Evolutionary conservation across 108 stramenopile genomes (phyloP), one percentile per base, ranked within the genome.

Genomic region (Licmophora abbreviata): DNA sequence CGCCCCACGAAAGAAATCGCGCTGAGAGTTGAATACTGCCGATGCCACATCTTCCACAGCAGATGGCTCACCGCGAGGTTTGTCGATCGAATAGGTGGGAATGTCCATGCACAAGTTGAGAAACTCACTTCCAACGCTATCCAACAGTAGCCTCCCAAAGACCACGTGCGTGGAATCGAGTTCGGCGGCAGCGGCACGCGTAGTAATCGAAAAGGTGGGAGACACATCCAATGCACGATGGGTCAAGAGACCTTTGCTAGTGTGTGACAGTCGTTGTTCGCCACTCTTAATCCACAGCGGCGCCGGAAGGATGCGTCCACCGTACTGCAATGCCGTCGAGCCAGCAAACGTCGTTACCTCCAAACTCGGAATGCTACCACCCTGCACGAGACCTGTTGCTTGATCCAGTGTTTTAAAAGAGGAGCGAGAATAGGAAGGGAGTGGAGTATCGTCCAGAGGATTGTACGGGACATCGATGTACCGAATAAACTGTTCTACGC

Each of bases 161-260:
- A 92, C 79, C 5, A 74, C 76, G 51, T 88, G 72, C 17, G 85
- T 64, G 4, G 56, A 59, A 54, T 92, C 85, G 11, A 92, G 61
- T 20, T 63, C 60, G 8, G 65, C 37, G 2, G 78, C 51, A 25
- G 47, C 57, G 8, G 44, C 14, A 18, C 76, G 62, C 40, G 90
- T 92, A 15, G 90, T 92, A 26, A 92, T 79, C 12, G 79, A 85
- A 69, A 88, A 92, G 17, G 62, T 56, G 9, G 90, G 90, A 21
- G 64, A 55, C 12, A 69, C 50, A 26, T 92, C 86, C 17, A 92
- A 52, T 17, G 66, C 65, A 4, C 72, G 63, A 56, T 92, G 90
- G 1, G 90, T 88, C 20, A 92, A 59, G 25, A 92, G 54, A 33
- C 85, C 85, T 45, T 73, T 78, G 14, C 47, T 45, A 17, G 40